Base-by-base conservation (phyloP, 169 alveolate species). In the Eimeria acervulina region DNA sequence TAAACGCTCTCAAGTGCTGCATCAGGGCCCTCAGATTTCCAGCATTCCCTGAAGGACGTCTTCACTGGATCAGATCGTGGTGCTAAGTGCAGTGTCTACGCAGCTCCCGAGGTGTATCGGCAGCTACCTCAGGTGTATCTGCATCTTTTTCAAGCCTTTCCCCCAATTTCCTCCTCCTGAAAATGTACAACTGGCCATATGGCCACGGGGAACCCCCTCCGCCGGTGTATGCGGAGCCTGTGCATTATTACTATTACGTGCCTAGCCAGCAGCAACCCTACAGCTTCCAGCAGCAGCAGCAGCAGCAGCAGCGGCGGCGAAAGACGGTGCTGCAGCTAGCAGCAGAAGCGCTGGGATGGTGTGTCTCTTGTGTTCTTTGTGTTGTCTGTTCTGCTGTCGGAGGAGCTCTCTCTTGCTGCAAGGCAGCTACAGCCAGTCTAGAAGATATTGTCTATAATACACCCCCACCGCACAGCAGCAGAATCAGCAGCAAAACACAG, bases 21-120 rank as follows among this genome's bases (percentile, higher is more conserved):
- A n/a, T n/a, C n/a, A n/a, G n/a, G n/a, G n/a, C n/a, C n/a, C n/a
- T n/a, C n/a, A n/a, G n/a, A n/a, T n/a, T n/a, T n/a, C n/a, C n/a
- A n/a, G n/a, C n/a, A n/a, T n/a, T n/a, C n/a, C n/a, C n/a, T n/a
- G n/a, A n/a, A n/a, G n/a, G n/a, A n/a, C n/a, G n/a, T n/a, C n/a
- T n/a, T n/a, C n/a, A n/a, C n/a, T n/a, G n/a, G n/a, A n/a, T n/a
- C n/a, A n/a, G n/a, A n/a, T n/a, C n/a, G n/a, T n/a, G n/a, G n/a
- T n/a, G n/a, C n/a, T n/a, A n/a, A n/a, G n/a, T 63, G 36, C 26
- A 21, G 74, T 63, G 74, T 63, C 5, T 63, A 17, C 28, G 74
- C 74, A 63, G 74, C 74, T 63, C n/a, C 74, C 15, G 36, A 63
- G 74, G 74, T 63, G 74, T 63, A 63, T 63, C 8, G 74, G 74